Evolutionary conservation across 805 yeast genomes (phyloP), one percentile per base, ranked within the genome.

Genomic region (Candida schatavii): DNA sequence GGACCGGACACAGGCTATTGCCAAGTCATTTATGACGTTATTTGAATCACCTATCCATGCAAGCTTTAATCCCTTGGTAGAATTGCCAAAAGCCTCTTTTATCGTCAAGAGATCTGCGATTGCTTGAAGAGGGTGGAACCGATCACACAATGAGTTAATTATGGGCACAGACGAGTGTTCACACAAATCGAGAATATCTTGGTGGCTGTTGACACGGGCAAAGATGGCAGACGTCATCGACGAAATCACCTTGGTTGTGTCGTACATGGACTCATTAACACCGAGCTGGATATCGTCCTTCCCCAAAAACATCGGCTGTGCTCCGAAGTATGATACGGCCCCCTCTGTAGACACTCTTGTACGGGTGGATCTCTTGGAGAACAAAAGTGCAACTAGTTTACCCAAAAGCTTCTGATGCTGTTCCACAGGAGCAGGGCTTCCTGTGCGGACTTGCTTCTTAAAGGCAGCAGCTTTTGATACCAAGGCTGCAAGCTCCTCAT

Each of bases 11-110:
- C 93, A 79, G 6, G 97, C 98, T 47, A 90, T 80, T 10, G 95
- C 80, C 64, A 93, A 75, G 67, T 93, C 99, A 62, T 93, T 91
- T 46, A 93, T 83, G 25, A 93, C 98, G 56, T 93, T 93, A 63
- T 93, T 93, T 23, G 96, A 82, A 59, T 89, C 97, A 43, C 97
- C 97, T n/a, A 90, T 80, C 97, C 97, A 89, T 1, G 96, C 83
- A 34, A 89, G 63, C 52, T 86, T 88, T 47, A 88, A 71, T 5
- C 77, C 77, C 47, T 76, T 61, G 2, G 72, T 61, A 10, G 39
- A 26, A 20, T 58, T 66, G 5, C 80, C 78, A 55, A 87, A 86
- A 3, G 81, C 64, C 64, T 93, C 97, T 49, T 83, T 80, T 45
- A 93, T 85, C 3, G 98, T 90, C 50, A 88, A 68, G 43, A 93